Evolutionary conservation across 768 basidiomycete genomes (phyloP).

Genomic region (Xerocomus potaroensis): DNA sequence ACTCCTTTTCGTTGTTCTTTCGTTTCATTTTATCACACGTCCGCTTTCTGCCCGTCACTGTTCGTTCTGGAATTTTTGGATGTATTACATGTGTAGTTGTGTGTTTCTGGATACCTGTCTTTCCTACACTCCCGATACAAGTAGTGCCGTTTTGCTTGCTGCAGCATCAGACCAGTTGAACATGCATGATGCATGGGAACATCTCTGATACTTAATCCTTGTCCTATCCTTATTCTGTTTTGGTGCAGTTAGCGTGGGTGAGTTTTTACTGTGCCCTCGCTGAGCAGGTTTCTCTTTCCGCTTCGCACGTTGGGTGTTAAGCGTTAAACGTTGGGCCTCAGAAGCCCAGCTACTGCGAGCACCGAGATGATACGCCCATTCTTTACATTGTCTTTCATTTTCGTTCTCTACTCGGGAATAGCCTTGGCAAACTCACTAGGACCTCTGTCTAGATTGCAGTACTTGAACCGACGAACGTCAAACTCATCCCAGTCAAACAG

Average conservation of each 20-base stretch:
- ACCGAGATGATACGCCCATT: conserved; percentile 18
- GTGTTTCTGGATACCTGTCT: conserved; percentile 35
- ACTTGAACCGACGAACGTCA: conserved; percentile 7
- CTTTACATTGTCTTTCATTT: conserved; percentile 5
- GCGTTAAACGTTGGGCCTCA: too few species aligned
- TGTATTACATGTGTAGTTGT: conserved; percentile 37
- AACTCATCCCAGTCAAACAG: conserved; percentile 10
- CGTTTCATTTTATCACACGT: conserved; percentile 16
- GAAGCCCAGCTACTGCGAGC: conserved; percentile 7
- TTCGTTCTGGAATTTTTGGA: conserved; percentile 31
- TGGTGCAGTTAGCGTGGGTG: not conserved
- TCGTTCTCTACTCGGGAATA: conserved; percentile 10
- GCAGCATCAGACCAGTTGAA: conserved; percentile 4
- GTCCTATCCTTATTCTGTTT: not conserved
- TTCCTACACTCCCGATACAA: conserved; percentile 20
- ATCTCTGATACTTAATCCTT: too few species aligned
- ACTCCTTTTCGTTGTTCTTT: conserved; percentile 15
- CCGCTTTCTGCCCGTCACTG: conserved; percentile 19
- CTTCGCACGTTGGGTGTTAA: conserved; percentile 21
- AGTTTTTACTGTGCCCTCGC: not conserved
- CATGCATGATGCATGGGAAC: too few species aligned
- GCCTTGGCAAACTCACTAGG: conserved; percentile 3
- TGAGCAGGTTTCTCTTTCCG: not conserved
- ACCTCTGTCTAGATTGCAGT: conserved; percentile 13
- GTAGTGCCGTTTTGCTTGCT: conserved; percentile 6